Conservation (phyloP, 1,284 basidiomycete species). For the Trichosporon sp. region DNA sequence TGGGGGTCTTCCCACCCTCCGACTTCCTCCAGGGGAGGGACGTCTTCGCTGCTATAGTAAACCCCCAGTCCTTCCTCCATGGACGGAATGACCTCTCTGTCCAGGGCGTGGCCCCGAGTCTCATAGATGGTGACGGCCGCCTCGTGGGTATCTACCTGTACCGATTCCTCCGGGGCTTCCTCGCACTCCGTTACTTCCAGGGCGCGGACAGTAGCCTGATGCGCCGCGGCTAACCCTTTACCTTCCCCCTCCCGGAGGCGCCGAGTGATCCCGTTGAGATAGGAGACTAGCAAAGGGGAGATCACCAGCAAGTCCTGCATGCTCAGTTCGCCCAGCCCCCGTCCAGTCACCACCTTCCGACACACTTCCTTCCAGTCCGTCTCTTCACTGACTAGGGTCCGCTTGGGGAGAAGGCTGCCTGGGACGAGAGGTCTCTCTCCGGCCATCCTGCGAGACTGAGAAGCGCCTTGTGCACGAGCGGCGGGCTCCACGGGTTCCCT, state of each 20-base stretch:
- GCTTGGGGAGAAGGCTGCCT: background rate
- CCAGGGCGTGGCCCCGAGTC: background rate
- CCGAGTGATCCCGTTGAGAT: background rate
- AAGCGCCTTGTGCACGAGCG: too few species aligned
- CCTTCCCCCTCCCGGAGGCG: background rate
- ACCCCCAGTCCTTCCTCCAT: background rate
- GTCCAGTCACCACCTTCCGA: background rate
- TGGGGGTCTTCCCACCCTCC: background rate
- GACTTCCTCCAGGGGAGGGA: background rate
- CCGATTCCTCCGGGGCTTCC: background rate
- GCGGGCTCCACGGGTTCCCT: too few species aligned
- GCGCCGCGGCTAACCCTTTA: background rate
- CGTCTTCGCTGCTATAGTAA: background rate
- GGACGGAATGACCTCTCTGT: background rate
- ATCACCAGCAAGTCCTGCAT: background rate
- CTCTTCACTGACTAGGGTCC: background rate
- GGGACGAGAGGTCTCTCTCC: background rate
- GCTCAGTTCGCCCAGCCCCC: background rate
- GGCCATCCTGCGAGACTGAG: too few species aligned
- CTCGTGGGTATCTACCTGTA: too few species aligned
- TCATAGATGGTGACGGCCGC: background rate
- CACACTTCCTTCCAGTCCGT: background rate
- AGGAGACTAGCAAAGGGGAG: background rate
- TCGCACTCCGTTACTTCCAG: too few species aligned
- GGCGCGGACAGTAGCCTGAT: too few species aligned